These are phyloP conservation scores for Clarireedia sp. DNA, from an alignment of 2,329 filamentous ascomycete genomes.

Conservation along the genomic window DNA sequence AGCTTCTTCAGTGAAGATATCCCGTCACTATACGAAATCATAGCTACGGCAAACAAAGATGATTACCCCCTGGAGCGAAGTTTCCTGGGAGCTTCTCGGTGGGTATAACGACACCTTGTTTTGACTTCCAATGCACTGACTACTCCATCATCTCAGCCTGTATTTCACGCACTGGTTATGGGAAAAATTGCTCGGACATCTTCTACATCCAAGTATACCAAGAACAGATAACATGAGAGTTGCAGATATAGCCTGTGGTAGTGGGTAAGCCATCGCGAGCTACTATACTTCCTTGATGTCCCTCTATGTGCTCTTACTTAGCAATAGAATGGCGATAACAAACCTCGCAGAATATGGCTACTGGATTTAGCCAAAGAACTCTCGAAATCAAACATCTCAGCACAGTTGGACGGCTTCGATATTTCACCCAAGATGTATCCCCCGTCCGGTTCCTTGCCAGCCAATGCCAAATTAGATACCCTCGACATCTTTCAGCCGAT, in stretches of 20 bases:
- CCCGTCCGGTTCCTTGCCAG: not conserved
- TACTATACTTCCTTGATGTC: not conserved
- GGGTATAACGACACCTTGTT: not conserved
- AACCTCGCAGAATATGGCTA: not conserved
- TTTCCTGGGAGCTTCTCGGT: not conserved
- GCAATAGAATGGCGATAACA: not conserved
- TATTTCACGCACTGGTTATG: slow-evolving; percentile 2
- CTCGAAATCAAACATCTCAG: not conserved
- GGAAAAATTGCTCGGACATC: not conserved
- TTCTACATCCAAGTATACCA: slow-evolving; percentile 1
- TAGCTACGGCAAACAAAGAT: not conserved
- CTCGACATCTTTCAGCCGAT: not conserved
- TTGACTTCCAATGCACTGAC: not conserved
- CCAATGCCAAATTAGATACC: not conserved
- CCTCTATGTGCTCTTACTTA: not conserved
- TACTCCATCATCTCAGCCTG: not conserved
- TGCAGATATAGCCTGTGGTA: slow-evolving; percentile 4
- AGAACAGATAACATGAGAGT: not conserved
- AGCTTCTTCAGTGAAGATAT: too few species aligned
- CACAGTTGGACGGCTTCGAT: slow-evolving; percentile 1
- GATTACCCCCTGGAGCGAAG: not conserved
- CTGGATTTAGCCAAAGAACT: slow-evolving; percentile 5
- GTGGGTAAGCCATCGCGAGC: not conserved
- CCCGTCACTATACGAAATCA: too few species aligned
- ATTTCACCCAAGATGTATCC: slow-evolving; percentile 1